Base-by-base conservation (phyloP, 2,329 filamentous ascomycete genomes). In the Passalora sequoiae region DNA sequence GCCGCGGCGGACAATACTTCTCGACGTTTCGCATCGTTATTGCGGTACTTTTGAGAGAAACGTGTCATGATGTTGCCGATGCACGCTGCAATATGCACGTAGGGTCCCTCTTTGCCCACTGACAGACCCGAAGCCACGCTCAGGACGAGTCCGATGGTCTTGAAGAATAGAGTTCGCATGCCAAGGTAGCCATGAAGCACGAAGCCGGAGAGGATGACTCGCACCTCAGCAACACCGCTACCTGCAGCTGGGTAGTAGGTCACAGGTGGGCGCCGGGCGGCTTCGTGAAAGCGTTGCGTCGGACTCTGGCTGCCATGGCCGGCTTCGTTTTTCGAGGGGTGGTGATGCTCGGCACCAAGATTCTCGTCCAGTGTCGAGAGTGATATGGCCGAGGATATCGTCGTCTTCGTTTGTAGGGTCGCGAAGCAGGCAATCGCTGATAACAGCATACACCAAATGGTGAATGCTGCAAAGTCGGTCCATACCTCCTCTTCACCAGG, bases 141-240 rank as follows among this genome's bases (percentile, higher is more conserved):
- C 44, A 97, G 74, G 46, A 96, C 78, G 35, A 98, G 71, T 10
- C 84, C 89, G 12, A 85, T 58, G 1, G 86, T 86, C 64, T 98
- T 98, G 67, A 94, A 77, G 4, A 91, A 66, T 21, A 98, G 74
- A 0, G 92, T 97, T 60, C 84, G 86, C 28, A 94, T 66, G 56
- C 92, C 92, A 6, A 98, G 76, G 62, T 97, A 97, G 1, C 92
- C 91, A 71, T 97, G 92, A 43, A 98, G 72, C 43, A 98, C 91
- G 60, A 97, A 98, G 4, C 92, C 92, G 58, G 89, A 96, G n/a
- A 97, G 77, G 46, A 97, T 97, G 47, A 97, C 92, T 53, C 92
- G 89, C 43, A 97, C 91, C 69, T 98, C 92, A 5, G 92, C 92
- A 9, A 98, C 92, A 57, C 92, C 92, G 66, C 89, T 95, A 37